Evolutionary conservation across 306 rosid genomes (phyloP), one percentile per base, ranked within the genome.

Genomic region (Begonia fuchsioides): DNA sequence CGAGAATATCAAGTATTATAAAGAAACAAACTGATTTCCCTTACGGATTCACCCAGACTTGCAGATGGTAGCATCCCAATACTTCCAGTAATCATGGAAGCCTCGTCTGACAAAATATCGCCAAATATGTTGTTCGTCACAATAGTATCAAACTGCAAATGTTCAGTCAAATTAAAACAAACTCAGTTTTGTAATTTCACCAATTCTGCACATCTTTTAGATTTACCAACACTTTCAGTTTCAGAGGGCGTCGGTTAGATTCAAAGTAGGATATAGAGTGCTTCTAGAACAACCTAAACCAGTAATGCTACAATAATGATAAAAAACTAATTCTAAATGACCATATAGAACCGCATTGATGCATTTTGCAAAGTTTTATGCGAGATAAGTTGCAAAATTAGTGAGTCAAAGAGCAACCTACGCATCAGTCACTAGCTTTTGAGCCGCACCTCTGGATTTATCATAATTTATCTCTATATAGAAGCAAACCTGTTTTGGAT

Each of bases 11-110:
- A 45, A 32, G 20, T 45, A 51, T 9, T 26, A 2, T 26, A 26
- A 57, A 35, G 26, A 43, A 38, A 39, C 4, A 45, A 45, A 69
- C 19, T 49, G 49, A 49, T 18, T 39, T 46, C 47, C 56, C 65
- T 53, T 78, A 90, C 97, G 73, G 77, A 90, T 68, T 64, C 78
- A 57, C 87, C 84, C 20, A 90, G 68, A 67, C 95, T 84, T 16
- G 97, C 97, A 52, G 97, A 90, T 59, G 97, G 97, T 67, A 90
- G 95, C 97, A 90, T 90, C 55, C 97, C 97, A 66, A 90, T 90
- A 58, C 97, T 90, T 74, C 95, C 97, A 1, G 97, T 81, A 46
- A 90, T 70, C 97, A 90, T 90, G 55, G 97, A 82, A 44, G 95
- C 97, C 71, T 79, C 97, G 53, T 90, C 97, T 1, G 97, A 84